Conservation (phyloP, 345 rosid genomes). For the Hibiscus tridactylites region DNA sequence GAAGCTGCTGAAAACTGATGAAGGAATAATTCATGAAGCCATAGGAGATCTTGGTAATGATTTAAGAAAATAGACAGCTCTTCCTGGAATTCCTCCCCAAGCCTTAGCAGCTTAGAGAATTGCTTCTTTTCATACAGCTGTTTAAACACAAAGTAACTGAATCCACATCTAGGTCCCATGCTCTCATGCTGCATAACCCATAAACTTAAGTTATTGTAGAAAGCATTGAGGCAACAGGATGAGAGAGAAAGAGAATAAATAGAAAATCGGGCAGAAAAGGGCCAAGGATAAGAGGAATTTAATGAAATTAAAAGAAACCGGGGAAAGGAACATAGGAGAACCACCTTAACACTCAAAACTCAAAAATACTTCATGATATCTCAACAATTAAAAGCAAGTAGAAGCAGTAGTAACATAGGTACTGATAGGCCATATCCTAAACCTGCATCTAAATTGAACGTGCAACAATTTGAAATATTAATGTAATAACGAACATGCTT, state of each 20-base stretch:
- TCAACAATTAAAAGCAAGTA: background rate
- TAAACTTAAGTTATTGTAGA: conserved; percentile 2
- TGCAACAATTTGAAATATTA: background rate
- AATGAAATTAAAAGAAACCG: background rate
- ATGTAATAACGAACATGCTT: background rate
- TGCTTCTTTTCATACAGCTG: conserved; percentile 59
- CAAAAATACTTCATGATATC: background rate
- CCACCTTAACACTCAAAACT: background rate
- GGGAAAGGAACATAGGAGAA: background rate
- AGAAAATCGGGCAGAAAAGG: background rate
- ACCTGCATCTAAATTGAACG: background rate
- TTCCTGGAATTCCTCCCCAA: conserved; percentile 91
- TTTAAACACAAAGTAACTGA: conserved; percentile 80
- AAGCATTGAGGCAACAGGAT: conserved; percentile 8
- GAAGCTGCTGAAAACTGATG: conserved; percentile 82
- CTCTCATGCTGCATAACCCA: conserved; percentile 58
- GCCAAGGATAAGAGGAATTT: background rate
- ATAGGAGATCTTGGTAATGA: conserved; percentile 51
- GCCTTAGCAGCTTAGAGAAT: conserved; percentile 73
- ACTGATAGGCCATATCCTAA: background rate
- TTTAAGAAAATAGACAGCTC: conserved; percentile 64
- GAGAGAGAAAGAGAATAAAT: background rate
- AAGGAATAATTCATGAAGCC: conserved; percentile 89
- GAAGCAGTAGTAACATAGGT: background rate
- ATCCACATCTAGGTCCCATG: conserved; percentile 88